Base-by-base conservation (phyloP, 2,329 filamentous ascomycete genomes). In the Fusarium sp. region DNA sequence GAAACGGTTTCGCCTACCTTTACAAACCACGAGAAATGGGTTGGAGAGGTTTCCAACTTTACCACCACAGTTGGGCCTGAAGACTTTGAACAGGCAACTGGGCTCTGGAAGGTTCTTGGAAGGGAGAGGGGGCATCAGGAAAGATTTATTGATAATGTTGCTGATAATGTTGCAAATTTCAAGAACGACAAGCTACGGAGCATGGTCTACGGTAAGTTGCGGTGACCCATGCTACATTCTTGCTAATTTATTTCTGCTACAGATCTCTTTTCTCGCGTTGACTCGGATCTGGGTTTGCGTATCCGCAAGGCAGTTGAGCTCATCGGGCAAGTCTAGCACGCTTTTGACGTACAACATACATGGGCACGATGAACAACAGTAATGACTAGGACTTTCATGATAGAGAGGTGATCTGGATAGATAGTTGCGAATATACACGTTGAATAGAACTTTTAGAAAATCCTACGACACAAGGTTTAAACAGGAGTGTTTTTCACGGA, bases 81-180 rank as follows among this genome's bases (percentile, higher is more conserved):
- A 34, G 63, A 66, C 7, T 66, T 66, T 61, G 42, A 66, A 10
- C 63, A 66, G 22, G 56, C 63, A 9, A 9, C 34, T n/a, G 63
- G 13, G 10, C 35, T 66, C 16, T 66, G 63, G 63, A 38, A 52
- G 14, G 57, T 66, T 22, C 22, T 66, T 2, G 54, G 63, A 1
- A 66, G 20, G 18, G 40, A 66, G 2, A 18, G 38, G 22, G 63
- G 63, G 6, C 63, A 66, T 11, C 63, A 66, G 31, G 63, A 66
- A 18, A 50, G 57, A 8, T 61, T 61, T 14, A 40, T 66, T 61
- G 42, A 42, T 5, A 66, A 66, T 22, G 10, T 66, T 38, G 56
- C 63, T 20, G 56, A 58, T 8, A 45, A 57, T 7, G 11, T 64
- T 1, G 50, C 37, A 20, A 57, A 57, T 20, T 37, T 58, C 4